phyloP scores from a whole-genome alignment of 1,284 basidiomycete species.

The Ceratobasidium sp. region DNA sequence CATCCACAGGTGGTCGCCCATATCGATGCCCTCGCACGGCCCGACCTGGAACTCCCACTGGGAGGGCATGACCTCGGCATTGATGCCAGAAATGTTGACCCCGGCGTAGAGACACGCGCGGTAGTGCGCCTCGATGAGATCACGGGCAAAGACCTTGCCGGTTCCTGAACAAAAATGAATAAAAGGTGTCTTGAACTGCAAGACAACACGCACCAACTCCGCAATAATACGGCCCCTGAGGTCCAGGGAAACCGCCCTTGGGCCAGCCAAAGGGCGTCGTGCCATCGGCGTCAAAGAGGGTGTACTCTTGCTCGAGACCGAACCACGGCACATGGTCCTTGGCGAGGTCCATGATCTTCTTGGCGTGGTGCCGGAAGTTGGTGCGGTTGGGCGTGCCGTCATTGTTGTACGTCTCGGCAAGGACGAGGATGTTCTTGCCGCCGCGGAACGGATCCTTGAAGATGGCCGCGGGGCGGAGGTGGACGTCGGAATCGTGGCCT shows the following conservation, averaged over 20 bases:
- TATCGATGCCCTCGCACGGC: slow-evolving; percentile 95
- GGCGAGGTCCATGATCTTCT: slow-evolving; percentile 93
- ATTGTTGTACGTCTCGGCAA: slow-evolving; percentile 98
- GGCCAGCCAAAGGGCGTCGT: slow-evolving; percentile 92
- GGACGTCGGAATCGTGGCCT: slow-evolving; percentile 95
- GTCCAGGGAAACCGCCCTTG: slow-evolving; percentile 98
- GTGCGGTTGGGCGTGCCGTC: slow-evolving; percentile 98
- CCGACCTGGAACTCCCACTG: slow-evolving; percentile 99
- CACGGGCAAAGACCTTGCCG: slow-evolving; percentile 98
- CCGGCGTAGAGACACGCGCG: slow-evolving; percentile 96
- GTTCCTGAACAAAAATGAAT: slow-evolving; percentile 66
- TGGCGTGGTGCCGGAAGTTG: slow-evolving; percentile 91
- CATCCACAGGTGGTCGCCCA: slow-evolving; percentile 99
- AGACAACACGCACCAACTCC: slow-evolving; percentile 83
- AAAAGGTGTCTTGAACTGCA: slow-evolving; percentile 7
- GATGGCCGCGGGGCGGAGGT: slow-evolving; percentile 95
- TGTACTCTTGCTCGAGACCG: slow-evolving; percentile 99
- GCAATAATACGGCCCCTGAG: slow-evolving; percentile 99
- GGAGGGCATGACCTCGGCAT: slow-evolving; percentile 99
- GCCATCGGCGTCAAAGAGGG: slow-evolving; percentile 94
- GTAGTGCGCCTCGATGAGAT: slow-evolving; percentile 99
- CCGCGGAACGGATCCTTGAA: slow-evolving; percentile 99
- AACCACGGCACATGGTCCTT: slow-evolving; percentile 93
- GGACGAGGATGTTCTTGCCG: slow-evolving; percentile 96
- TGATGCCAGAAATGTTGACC: slow-evolving; percentile 99